These are phyloP conservation scores for Sophora flavescens DNA, from an alignment of 306 rosid species.

Conservation along the genomic window DNA sequence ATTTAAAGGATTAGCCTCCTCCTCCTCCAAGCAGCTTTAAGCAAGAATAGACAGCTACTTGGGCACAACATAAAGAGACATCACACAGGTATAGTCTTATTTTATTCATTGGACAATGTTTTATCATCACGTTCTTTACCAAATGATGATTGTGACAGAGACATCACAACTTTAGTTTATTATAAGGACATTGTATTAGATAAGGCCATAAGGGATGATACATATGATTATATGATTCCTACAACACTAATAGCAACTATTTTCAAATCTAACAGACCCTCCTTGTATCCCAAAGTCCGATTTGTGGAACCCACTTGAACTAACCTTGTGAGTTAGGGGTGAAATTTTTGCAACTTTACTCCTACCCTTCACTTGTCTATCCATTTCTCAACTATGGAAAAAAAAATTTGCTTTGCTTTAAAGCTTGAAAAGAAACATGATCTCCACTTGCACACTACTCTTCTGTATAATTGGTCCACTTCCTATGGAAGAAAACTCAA, in stretches of 20 bases:
- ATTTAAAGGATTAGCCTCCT: background rate
- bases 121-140: conserved; percentile 13
- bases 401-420: conserved; percentile 67
- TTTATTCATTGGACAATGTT: background rate
- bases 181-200: conserved; percentile 15
- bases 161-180: conserved; percentile 36
- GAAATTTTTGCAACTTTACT: conserved; percentile 54
- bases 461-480: conserved; percentile 32
- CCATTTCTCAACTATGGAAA: conserved; percentile 42
- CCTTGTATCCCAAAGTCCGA: background rate
- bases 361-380: conserved; percentile 52
- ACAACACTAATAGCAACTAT: background rate
- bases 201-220: background rate
- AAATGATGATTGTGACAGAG: conserved; percentile 37
- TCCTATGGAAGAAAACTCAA: conserved; percentile 22
- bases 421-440: conserved; percentile 59
- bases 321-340: conserved; percentile 29
- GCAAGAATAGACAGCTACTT: conserved; percentile 9
- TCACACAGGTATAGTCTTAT: background rate
- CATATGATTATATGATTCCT: background rate
- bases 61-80: background rate
- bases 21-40: conserved; percentile 13
- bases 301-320: conserved; percentile 55
- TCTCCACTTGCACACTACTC: conserved; percentile 55
- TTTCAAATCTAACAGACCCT: conserved; percentile 22